Conservation (phyloP, 2,329 filamentous ascomycete genomes). For the Aciculosporium take region DNA sequence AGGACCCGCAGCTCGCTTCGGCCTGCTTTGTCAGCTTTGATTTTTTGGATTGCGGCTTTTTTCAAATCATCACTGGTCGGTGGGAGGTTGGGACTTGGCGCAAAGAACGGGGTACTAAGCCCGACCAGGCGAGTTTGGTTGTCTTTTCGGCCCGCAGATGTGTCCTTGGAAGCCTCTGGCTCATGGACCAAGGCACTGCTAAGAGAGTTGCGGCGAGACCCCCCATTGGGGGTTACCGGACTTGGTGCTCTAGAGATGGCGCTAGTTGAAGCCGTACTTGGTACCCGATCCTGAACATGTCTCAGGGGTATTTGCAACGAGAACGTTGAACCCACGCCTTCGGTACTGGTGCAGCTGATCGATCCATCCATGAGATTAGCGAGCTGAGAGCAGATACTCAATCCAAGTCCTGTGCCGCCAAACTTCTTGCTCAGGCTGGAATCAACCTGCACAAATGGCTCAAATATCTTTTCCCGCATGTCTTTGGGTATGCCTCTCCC, state of each 20-base stretch:
- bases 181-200: conserved; percentile 11
- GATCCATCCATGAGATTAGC: conserved; percentile 70
- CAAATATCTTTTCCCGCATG: conserved; percentile 73
- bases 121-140: conserved; percentile 67
- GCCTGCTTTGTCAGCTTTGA: conserved; percentile 32
- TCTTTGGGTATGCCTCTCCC: conserved; percentile 71
- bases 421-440: conserved; percentile 78
- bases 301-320: conserved; percentile 70
- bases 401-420: conserved; percentile 72
- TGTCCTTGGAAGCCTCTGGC: conserved; percentile 6
- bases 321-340: conserved; percentile 66
- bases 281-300: conserved; percentile 48
- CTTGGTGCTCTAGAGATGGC: conserved; percentile 35
- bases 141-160: conserved; percentile 9
- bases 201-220: conserved; percentile 19
- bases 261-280: conserved; percentile 41
- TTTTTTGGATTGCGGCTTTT: conserved; percentile 49
- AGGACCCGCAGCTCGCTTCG: conserved; percentile 60
- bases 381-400: conserved; percentile 82
- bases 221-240: conserved; percentile 27
- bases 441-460: conserved; percentile 91
- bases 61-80: conserved; percentile 38
- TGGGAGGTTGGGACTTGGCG: conserved; percentile 24
- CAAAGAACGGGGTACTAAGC: conserved; percentile 71
- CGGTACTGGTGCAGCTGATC: conserved; percentile 56